A percentile compares a stretch with the other conserved stretches of the same genome.
These are phyloP conservation scores for Aureobasidium sp. DNA, from an alignment of 2,329 filamentous ascomycete genomes.

Conservation along the genomic window DNA sequence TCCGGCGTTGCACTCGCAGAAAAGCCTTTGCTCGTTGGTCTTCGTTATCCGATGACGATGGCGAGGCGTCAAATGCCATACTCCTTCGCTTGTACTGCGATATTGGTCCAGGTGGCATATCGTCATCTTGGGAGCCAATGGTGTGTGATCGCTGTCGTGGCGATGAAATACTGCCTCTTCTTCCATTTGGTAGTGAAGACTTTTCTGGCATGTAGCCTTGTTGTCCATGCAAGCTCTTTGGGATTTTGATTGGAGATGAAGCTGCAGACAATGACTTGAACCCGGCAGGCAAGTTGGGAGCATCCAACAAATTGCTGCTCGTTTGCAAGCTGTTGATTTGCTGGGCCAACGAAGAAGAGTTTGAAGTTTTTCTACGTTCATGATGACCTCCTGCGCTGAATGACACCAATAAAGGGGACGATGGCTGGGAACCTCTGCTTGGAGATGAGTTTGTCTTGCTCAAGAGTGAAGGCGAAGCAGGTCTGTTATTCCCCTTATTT, in stretches of 20 bases:
- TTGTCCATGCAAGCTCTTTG: constrained; percentile 41
- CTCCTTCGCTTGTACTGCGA: constrained; percentile 74
- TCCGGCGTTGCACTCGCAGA: constrained; percentile 81
- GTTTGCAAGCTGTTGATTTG: constrained; percentile 63
- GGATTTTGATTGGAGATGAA: constrained; percentile 48
- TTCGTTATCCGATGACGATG: constrained; percentile 95
- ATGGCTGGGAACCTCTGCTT: constrained; percentile 74
- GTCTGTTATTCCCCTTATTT: constrained; percentile 68
- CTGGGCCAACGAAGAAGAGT: constrained; percentile 75
- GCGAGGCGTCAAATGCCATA: constrained; percentile 92
- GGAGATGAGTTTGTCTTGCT: constrained; percentile 81
- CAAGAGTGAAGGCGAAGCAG: constrained; percentile 76
- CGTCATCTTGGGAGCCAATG: constrained; percentile 88
- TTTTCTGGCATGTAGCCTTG: constrained; percentile 42
- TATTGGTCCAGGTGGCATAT: constrained; percentile 61
- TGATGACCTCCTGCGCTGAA: constrained; percentile 80
- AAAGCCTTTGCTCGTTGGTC: constrained; percentile 85
- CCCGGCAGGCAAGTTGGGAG: constrained; percentile 52
- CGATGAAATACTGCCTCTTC: constrained; percentile 35
- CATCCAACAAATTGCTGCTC: constrained; percentile 59
- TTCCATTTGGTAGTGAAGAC: constrained; percentile 25
- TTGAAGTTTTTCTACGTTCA: constrained; percentile 85
- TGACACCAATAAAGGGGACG: constrained; percentile 88
- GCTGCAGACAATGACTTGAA: constrained; percentile 45
- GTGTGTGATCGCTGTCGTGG: constrained; percentile 80